These are phyloP conservation scores for Fusarium fujikuroi DNA, from an alignment of 2,329 filamentous ascomycete genomes.

Conservation along the genomic window DNA sequence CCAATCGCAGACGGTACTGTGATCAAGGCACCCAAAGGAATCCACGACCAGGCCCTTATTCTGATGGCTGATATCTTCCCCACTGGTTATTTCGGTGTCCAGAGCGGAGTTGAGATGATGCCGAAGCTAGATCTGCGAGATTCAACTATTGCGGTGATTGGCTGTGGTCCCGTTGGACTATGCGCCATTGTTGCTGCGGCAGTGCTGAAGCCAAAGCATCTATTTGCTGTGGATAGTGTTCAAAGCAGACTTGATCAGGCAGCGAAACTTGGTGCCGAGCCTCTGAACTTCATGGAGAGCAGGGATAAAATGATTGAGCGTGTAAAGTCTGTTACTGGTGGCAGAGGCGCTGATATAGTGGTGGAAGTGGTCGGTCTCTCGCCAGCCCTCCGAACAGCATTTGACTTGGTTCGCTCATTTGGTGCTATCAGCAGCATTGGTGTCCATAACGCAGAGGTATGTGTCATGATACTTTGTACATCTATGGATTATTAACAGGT, in stretches of 20 bases:
- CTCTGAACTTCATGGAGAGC: slow-evolving; percentile 79
- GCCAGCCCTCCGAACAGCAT: slow-evolving; percentile 74
- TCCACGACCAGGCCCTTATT: slow-evolving; percentile 79
- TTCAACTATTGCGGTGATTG: slow-evolving; percentile 80
- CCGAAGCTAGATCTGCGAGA: slow-evolving; percentile 46
- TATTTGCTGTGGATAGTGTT: slow-evolving; percentile 84
- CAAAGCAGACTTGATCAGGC: slow-evolving; percentile 79
- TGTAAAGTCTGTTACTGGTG: slow-evolving; percentile 79
- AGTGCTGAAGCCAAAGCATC: slow-evolving; percentile 76
- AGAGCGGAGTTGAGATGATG: slow-evolving; percentile 77
- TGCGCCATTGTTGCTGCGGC: slow-evolving; percentile 83
- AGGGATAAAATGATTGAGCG: slow-evolving; percentile 72
- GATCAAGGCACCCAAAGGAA: slow-evolving; percentile 71
- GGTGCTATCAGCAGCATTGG: slow-evolving; percentile 80
- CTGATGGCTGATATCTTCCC: slow-evolving; percentile 96
- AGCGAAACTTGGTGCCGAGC: slow-evolving; percentile 78
- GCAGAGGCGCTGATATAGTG: slow-evolving; percentile 84
- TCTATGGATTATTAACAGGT: background rate
- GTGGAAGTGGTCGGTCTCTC: slow-evolving; percentile 82
- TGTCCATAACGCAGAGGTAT: slow-evolving; percentile 77
- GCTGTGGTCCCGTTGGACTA: slow-evolving; percentile 86
- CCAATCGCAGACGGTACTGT: slow-evolving; percentile 84
- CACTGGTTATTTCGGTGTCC: slow-evolving; percentile 83
- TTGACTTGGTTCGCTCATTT: slow-evolving; percentile 76
- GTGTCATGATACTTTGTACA: background rate